phyloP scores from a whole-genome alignment of 2,329 filamentous ascomycete species.

The Aspergillus aculeatinus region DNA sequence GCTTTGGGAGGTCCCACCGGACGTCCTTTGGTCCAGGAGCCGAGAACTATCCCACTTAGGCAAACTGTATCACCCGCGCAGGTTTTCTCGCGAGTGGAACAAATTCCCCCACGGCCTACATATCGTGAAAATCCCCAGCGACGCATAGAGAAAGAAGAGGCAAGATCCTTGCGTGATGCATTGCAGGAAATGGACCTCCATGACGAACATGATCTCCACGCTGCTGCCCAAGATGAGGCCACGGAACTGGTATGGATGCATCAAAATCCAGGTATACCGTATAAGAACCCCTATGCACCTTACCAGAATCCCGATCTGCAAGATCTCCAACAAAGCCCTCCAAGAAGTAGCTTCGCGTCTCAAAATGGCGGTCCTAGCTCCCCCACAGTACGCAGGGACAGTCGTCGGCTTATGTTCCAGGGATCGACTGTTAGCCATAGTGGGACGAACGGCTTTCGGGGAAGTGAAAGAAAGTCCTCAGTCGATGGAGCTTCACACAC shows the following conservation, averaged over 20 bases:
- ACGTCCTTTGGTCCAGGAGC: slow-evolving; percentile 42
- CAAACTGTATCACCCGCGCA: slow-evolving; percentile 40
- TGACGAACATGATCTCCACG: slow-evolving; percentile 54
- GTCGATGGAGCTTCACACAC: slow-evolving; percentile 1
- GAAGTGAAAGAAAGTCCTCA: neutral
- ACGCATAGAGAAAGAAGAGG: slow-evolving; percentile 60
- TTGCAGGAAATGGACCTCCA: slow-evolving; percentile 59
- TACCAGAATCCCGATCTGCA: slow-evolving; percentile 47
- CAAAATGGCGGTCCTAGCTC: slow-evolving; percentile 40
- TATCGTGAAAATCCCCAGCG: slow-evolving; percentile 57
- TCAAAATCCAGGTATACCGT: slow-evolving; percentile 53
- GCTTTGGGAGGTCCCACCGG: slow-evolving; percentile 33
- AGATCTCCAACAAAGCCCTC: slow-evolving; percentile 42
- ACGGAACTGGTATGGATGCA: slow-evolving; percentile 65
- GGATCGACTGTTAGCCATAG: slow-evolving; percentile 14
- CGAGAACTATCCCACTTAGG: slow-evolving; percentile 30
- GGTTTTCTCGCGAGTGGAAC: slow-evolving; percentile 30
- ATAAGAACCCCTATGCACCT: slow-evolving; percentile 49
- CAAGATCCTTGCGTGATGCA: slow-evolving; percentile 55
- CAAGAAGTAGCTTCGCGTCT: slow-evolving; percentile 44
- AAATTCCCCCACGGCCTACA: slow-evolving; percentile 39
- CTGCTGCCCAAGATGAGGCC: slow-evolving; percentile 62
- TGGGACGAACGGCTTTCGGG: neutral
- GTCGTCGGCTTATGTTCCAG: slow-evolving; percentile 23
- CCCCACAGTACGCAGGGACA: slow-evolving; percentile 15